phyloP scores from a whole-genome alignment of 805 yeast genomes.

The Candida parachauliodes region DNA sequence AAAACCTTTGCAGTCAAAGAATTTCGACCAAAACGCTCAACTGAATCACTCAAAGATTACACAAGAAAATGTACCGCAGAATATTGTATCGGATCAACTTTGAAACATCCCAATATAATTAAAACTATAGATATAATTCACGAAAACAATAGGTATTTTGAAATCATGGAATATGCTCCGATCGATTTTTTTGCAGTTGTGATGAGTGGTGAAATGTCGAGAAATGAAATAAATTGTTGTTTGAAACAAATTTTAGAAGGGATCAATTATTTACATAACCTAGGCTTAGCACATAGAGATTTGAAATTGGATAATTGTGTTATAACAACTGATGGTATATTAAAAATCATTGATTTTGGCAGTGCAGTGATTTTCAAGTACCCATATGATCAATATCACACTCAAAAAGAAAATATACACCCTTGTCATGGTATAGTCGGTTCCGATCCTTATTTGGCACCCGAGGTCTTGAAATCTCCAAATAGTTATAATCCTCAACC shows the following conservation, averaged over 20 bases:
- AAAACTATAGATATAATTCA: constrained; percentile 89
- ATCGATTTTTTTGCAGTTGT: constrained; percentile 91
- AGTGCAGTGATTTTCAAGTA: constrained; percentile 88
- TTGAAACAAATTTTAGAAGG: constrained; percentile 84
- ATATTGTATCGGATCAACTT: constrained; percentile 88
- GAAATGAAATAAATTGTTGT: constrained; percentile 80
- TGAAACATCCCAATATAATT: constrained; percentile 85
- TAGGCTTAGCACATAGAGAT: constrained; percentile 90
- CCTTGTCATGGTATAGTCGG: constrained; percentile 79
- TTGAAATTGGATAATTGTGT: constrained; percentile 92
- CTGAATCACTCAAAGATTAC: constrained; percentile 79
- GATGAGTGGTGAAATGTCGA: constrained; percentile 85
- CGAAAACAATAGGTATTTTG: constrained; percentile 81
- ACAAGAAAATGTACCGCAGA: constrained; percentile 91
- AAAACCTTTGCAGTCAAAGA: constrained; percentile 89
- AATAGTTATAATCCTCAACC: constrained; percentile 79
- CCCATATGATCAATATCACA: constrained; percentile 58
- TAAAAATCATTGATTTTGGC: constrained; percentile 89
- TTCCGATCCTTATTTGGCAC: constrained; percentile 85
- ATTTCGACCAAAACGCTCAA: constrained; percentile 70
- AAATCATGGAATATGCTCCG: constrained; percentile 94
- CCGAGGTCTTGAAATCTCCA: constrained; percentile 74
- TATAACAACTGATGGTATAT: constrained; percentile 74
- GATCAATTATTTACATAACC: constrained; percentile 71
- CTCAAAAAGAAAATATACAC: constrained; percentile 55